Evolutionary conservation across 805 yeast genomes (phyloP), one percentile per base, ranked within the genome.

Genomic region (Jamesozyma jinghongensis): DNA sequence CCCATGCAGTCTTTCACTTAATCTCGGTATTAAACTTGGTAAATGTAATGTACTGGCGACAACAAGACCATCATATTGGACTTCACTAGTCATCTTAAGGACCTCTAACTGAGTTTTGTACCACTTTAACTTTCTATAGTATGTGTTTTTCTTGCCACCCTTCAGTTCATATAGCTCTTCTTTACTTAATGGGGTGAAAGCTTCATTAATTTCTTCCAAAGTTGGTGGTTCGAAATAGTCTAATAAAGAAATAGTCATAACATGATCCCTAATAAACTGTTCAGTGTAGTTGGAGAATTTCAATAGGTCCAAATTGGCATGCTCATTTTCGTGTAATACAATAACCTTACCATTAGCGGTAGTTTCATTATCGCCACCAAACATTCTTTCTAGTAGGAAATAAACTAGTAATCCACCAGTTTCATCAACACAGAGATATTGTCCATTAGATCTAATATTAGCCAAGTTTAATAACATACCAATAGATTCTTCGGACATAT

Each of bases 371-470:
- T 54, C 61, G 13, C 56, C 63, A 4, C 76, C 75, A 45, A 77
- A 78, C 90, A 94, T 85, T 56, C 97, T 71, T 59, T 92, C 99
- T 62, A 92, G 57, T 71, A 92, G 69, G 3, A 94, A 85, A 45
- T 84, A 84, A 5, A 84, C 74, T 1, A 92, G 57, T n/a, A 90
- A 70, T 5, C 97, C 96, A 26, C 95, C 88, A n/a, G 95, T 82
- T 56, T 92, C 98, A 56, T 92, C 99, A 40, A 86, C 70, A 3
- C 90, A 80, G 18, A 92, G 66, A 54, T 92, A 92, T 43, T 74
- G 77, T 1, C 98, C 97, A 10, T 95, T 95, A 1, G 95, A 87
- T 54, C 79, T 77, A 27, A 92, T 74, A 56, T 90, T 86, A 1
- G 81, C 95, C 50, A 81, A 70, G 45, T 80, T 79, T 63, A 92